phyloP scores from a whole-genome alignment of 257 asterid species.

The Ilex asprella region DNA sequence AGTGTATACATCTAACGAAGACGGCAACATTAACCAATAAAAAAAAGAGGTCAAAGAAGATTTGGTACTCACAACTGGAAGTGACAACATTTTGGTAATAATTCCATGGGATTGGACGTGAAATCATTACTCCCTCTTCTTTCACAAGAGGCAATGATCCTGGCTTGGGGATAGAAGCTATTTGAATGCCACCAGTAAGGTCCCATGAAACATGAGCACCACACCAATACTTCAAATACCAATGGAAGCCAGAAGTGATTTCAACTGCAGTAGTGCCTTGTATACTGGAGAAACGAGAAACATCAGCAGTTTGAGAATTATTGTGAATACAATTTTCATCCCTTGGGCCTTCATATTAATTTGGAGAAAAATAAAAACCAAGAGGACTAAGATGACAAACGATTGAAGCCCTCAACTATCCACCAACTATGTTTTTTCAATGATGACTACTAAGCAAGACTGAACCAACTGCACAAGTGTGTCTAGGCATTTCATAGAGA shows the following conservation, averaged over 20 bases:
- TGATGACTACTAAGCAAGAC: no score
- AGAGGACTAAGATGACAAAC: no score
- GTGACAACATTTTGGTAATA: conserved; percentile 98
- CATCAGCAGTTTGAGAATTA: conserved; percentile 4
- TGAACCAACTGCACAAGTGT: no score
- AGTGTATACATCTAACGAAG: background rate
- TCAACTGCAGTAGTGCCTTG: conserved; percentile 90
- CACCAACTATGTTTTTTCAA: no score
- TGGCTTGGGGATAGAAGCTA: conserved; percentile 71
- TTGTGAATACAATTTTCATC: no score
- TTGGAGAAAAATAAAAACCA: no score
- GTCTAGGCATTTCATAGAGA: no score
- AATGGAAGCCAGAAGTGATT: conserved; percentile 84
- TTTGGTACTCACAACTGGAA: conserved; percentile 80
- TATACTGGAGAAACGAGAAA: conserved; percentile 33
- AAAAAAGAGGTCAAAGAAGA: conserved; percentile 3
- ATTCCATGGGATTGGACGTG: conserved; percentile 87
- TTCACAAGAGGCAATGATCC: conserved; percentile 74
- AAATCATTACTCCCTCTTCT: conserved; percentile 50
- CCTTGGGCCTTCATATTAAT: no score
- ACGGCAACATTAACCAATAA: background rate
- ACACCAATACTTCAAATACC: conserved; percentile 89
- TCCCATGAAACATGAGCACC: conserved; percentile 98
- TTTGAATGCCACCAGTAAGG: conserved; percentile 87
- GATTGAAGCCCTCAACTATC: no score